phyloP scores from a whole-genome alignment of 208 protist species.

The Spironucleus salmonicida region DNA sequence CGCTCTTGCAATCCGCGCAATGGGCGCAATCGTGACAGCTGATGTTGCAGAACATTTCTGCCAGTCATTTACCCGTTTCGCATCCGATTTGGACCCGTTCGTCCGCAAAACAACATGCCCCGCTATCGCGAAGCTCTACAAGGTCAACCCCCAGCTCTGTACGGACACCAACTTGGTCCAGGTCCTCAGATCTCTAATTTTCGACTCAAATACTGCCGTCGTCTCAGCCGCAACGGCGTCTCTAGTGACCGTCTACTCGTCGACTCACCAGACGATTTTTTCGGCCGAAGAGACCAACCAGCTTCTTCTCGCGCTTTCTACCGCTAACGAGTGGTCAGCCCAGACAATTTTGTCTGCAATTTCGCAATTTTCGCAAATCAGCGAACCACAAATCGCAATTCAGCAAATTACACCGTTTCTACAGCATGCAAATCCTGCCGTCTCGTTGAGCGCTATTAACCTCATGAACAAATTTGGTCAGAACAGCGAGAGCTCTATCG shows the following conservation, averaged over 20 bases:
- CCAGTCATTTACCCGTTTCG: conserved; percentile 66
- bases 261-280: too few relatives aligned
- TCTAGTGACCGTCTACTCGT: conserved; percentile 42
- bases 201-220: conserved; percentile 80
- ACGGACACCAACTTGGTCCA: conserved; percentile 61
- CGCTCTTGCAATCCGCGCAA: conserved; percentile 85
- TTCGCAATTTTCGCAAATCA: too few relatives aligned
- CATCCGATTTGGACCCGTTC: conserved; percentile 84
- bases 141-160: conserved; percentile 65
- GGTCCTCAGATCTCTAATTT: conserved; percentile 56
- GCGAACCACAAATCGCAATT: too few relatives aligned
- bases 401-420: too few relatives aligned
- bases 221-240: conserved; percentile 78
- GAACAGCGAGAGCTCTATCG: not conserved
- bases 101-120: conserved; percentile 88
- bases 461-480: not conserved
- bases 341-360: too few relatives aligned
- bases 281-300: not conserved
- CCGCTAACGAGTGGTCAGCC: not conserved
- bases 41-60: conserved; percentile 70
- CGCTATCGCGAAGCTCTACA: conserved; percentile 84
- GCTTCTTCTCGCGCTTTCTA: not conserved
- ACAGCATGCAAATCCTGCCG: conserved; percentile 10
- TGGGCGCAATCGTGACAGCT: conserved; percentile 87
- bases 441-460: not conserved